Evolutionary conservation across 768 basidiomycete genomes (phyloP), one percentile per base, ranked within the genome.

Genomic region (Arthromyces matolae): DNA sequence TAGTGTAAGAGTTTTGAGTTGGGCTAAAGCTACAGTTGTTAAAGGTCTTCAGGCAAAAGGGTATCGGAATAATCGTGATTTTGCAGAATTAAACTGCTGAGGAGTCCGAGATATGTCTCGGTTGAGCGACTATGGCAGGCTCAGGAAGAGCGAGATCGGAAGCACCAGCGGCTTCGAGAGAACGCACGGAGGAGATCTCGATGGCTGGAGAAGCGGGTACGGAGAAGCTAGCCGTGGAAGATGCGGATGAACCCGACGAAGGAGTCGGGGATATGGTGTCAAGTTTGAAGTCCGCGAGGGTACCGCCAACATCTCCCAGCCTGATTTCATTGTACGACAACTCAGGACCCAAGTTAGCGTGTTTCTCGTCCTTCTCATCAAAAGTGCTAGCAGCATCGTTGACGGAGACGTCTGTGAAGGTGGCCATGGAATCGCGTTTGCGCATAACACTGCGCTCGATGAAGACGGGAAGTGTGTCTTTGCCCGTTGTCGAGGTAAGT

Each of bases 371-470:
- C 37, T 49, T 45, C 46, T 60, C 56, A 5, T 51, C 42, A 22
- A 73, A 53, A 33, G 64, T 56, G 10, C 68, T 68, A 13, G 67
- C 68, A n/a, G 65, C 70, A 32, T 74, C 76, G 6, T 52, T 63
- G 57, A 72, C 55, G 12, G 75, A 75, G 42, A 76, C 59, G 49
- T 71, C 68, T 24, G 73, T 72, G 60, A 76, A 69, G 0, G 80
- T 81, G 31, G 68, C 64, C 13, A 77, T 47, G 5, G 78, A 78
- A 48, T 75, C 75, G 43, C 70, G 75, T 54, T 74, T 77, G 52
- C 66, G 68, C 40, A 77, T 59, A 45, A 70, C 68, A 39, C 71
- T 70, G 23, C 66, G 66, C 47, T 72, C 71, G 34, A 80, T 68
- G 49, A 71, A 69, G 45, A 78, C 66, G n/a, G 79, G 78, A 49